Evolutionary conservation across 768 basidiomycete genomes (phyloP).

Genomic region (Exidia glandulosa): DNA sequence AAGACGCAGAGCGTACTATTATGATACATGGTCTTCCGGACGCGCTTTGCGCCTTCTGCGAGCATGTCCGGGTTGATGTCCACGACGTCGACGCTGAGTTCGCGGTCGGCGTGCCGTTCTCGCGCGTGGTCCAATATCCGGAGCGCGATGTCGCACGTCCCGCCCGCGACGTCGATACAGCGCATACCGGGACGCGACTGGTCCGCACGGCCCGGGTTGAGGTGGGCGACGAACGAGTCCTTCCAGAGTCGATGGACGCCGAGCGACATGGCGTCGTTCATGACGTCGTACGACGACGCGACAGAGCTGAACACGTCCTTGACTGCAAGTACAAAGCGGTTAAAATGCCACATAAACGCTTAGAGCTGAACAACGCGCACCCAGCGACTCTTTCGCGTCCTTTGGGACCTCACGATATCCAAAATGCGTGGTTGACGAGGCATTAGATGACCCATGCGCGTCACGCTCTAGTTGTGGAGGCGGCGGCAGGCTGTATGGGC

Average conservation of each 20-base stretch:
- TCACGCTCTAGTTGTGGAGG: background rate
- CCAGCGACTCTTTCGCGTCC: background rate
- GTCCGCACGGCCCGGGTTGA: constrained; percentile 54
- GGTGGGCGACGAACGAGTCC: constrained; percentile 66
- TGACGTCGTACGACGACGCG: constrained; percentile 88
- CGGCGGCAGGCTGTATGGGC: background rate
- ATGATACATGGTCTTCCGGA: constrained; percentile 97
- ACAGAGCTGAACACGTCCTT: constrained; percentile 93
- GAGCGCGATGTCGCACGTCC: constrained; percentile 94
- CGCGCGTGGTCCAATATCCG: constrained; percentile 85
- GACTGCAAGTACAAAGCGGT: constrained; percentile 29
- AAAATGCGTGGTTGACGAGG: background rate
- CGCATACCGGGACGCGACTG: constrained; percentile 49
- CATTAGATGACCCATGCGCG: background rate
- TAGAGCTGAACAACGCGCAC: background rate
- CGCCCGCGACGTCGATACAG: constrained; percentile 94
- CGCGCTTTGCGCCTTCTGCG: constrained; percentile 76
- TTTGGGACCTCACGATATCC: background rate
- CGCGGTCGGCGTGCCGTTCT: constrained; percentile 81
- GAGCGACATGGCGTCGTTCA: constrained; percentile 98
- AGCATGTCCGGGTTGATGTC: constrained; percentile 97
- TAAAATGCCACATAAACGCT: background rate
- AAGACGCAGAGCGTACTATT: constrained; percentile 53
- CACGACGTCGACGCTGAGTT: constrained; percentile 78
- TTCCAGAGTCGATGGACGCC: constrained; percentile 98